These are phyloP conservation scores for Hymenotorrendiella dingleyae DNA, from an alignment of 2,329 filamentous ascomycete species.

Conservation along the genomic window DNA sequence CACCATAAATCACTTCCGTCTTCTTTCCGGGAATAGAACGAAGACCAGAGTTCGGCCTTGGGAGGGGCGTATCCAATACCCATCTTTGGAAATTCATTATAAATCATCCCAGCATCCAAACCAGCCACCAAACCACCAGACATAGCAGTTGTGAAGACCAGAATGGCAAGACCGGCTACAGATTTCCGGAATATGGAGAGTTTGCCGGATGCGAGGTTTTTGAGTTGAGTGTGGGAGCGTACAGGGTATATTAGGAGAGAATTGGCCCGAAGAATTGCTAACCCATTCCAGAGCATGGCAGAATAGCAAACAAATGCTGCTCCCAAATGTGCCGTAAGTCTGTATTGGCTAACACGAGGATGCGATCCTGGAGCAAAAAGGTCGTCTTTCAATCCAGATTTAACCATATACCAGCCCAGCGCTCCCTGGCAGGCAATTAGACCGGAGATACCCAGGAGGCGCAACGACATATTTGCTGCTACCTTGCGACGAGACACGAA, in stretches of 20 bases:
- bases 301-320: constrained; percentile 90
- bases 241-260: constrained; percentile 63
- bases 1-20: constrained; percentile 85
- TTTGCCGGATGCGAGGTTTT: constrained; percentile 58
- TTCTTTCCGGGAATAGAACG: constrained; percentile 74
- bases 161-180: constrained; percentile 61
- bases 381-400: constrained; percentile 91
- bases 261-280: constrained; percentile 75
- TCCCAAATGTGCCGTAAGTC: constrained; percentile 81
- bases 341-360: constrained; percentile 90
- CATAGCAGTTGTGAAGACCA: constrained; percentile 87
- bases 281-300: constrained; percentile 87
- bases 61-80: constrained; percentile 78
- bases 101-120: constrained; percentile 92
- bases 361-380: constrained; percentile 86
- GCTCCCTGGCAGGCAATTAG: constrained; percentile 93
- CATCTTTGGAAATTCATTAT: constrained; percentile 98
- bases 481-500: constrained; percentile 79
- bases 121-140: constrained; percentile 92
- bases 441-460: constrained; percentile 74
- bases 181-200: constrained; percentile 68
- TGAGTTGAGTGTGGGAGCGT: constrained; percentile 53
- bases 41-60: constrained; percentile 73
- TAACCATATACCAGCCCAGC: constrained; percentile 99
- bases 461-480: constrained; percentile 67